Evolutionary conservation across 495 filamentous ascomycete genomes (phyloP), one percentile per base, ranked within the genome.

Genomic region (Haplographium delicatum): DNA sequence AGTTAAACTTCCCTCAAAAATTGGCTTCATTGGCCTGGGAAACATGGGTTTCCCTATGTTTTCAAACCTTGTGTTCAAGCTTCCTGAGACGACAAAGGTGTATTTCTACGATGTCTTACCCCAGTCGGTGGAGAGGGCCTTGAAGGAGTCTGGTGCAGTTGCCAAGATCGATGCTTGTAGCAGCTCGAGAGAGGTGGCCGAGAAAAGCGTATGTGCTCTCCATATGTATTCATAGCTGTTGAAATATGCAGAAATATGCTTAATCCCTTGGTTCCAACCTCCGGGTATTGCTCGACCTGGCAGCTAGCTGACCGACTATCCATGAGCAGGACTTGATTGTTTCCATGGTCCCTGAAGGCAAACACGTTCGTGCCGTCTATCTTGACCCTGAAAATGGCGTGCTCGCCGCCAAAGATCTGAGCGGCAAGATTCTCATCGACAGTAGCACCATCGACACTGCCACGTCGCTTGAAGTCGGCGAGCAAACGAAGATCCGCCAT

Each of bases 21-120:
- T 47, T 0, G 44, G 44, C 18, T 47, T 47, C 31, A 37, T 47
- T 11, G 44, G 44, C 30, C 30, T 47, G 3, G 44, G 31, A 8
- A 31, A 18, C 1, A 47, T 47, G 44, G 44, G 30, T 9, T 23
- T 35, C 1, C 43, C 39, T 3, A 43, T 43, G 39, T 19, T 23
- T 15, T 19, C 7, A 11, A 19, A 43, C n/a, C 13, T 43, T 6
- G 39, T 23, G 15, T 24, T 24, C 1, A 43, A 43, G 13, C 22
- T 43, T n/a, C 39, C 39, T 6, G 2, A 19, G 2, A n/a, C 11
- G 4, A 15, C 39, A 15, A 19, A 6, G 23, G 15, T 43, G 18
- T 43, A 24, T 26, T 19, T 43, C 15, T 43, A 20, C 13, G 23
- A 43, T 15, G 39, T 43, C 15, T n/a, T n/a, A n/a, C n/a, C n/a